Evolutionary conservation across 495 filamentous ascomycete species (phyloP), one percentile per base, ranked within the genome.

Genomic region (Clohesyomyces aquaticus): DNA sequence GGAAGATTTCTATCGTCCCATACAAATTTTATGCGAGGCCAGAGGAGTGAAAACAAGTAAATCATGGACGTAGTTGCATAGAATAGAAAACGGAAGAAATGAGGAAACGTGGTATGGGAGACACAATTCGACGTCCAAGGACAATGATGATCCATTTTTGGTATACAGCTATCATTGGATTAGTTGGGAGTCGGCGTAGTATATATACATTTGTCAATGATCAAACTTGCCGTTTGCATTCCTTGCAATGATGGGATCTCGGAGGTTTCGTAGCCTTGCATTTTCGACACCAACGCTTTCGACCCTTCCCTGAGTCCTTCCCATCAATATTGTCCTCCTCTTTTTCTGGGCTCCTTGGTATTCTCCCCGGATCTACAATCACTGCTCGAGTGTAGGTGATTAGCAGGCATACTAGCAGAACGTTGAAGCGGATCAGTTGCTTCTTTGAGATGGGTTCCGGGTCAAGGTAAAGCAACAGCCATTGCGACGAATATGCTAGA

Each of bases 81-180:
- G 72, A 89, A 80, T 22, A 97, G 77, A 75, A 97, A 96, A 52
- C 92, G 92, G 16, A 94, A 73, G 75, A 96, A 96, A 76, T 96
- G 87, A 11, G 93, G 92, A 70, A 93, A 89, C 12, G 93, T 95
- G 55, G 87, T 85, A 73, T 96, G 83, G 1, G 92, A 96, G 45
- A 98, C 91, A 76, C 94, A 98, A 73, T 95, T 97, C 45, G 79
- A 77, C 1, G 92, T 97, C 94, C 94, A 98, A 0, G 94, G 93
- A 71, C 94, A 98, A 77, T 98, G 94, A 76, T 98, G 94, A 79
- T 98, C 94, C 95, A 98, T 98, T 73, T 90, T 92, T 1, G 92
- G 89, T 61, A 98, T 87, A 75, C 94, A 98, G 74, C 88, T 91
- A 28, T 27, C 58, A 28, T 16, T 25, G 45, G 26, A 19, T 35